phyloP scores from a whole-genome alignment of 1,284 basidiomycete species.

The Golubevia sp. region DNA sequence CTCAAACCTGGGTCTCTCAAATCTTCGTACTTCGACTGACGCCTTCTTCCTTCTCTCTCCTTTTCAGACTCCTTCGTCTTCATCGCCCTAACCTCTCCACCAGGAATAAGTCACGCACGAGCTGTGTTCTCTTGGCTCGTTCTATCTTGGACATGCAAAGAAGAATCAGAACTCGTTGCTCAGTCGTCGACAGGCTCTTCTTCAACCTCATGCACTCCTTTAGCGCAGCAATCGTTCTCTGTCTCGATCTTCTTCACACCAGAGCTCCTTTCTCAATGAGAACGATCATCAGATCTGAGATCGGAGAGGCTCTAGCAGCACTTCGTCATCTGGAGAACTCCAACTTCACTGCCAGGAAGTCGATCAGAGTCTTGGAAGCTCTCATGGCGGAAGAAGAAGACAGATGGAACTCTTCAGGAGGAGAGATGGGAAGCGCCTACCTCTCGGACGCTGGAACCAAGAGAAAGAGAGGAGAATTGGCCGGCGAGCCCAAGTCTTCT shows the following conservation, averaged over 20 bases:
- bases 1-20: background rate
- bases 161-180: constrained; percentile 39
- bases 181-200: constrained; percentile 46
- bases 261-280: constrained; percentile 21
- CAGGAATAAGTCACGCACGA: constrained; percentile 32
- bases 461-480: constrained; percentile 13
- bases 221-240: constrained; percentile 44
- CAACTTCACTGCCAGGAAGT: constrained; percentile 30
- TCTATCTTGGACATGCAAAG: constrained; percentile 51
- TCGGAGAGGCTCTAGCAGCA: constrained; percentile 43
- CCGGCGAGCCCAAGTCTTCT: constrained; percentile 22
- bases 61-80: constrained; percentile 26
- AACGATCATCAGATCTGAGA: constrained; percentile 39
- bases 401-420: constrained; percentile 28
- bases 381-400: constrained; percentile 51
- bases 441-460: constrained; percentile 4
- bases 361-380: constrained; percentile 49
- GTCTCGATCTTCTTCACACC: constrained; percentile 47
- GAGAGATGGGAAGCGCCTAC: background rate
- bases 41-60: background rate
- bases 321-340: constrained; percentile 36
- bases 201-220: constrained; percentile 40
- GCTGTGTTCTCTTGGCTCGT: constrained; percentile 49
- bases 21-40: background rate
- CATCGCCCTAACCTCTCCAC: constrained; percentile 42